These are phyloP conservation scores for Cucurbita moschata DNA, from an alignment of 306 rosid species.

Conservation along the genomic window DNA sequence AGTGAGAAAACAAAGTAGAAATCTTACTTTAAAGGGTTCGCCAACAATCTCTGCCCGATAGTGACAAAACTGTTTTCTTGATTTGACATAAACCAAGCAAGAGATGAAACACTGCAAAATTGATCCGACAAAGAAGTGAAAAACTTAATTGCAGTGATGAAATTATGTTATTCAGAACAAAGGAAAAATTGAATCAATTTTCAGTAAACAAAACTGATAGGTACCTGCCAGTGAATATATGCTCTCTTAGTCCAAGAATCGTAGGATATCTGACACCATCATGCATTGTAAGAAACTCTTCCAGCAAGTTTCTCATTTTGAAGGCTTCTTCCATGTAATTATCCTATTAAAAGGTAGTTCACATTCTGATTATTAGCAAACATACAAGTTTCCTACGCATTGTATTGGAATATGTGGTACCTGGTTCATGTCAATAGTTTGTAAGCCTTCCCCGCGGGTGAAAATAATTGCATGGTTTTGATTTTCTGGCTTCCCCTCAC, in stretches of 20 bases:
- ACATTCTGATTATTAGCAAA: slow-evolving; percentile 6
- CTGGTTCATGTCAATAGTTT: slow-evolving; percentile 98
- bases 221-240: slow-evolving; percentile 95
- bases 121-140: slow-evolving; percentile 3
- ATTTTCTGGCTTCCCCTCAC: slow-evolving; percentile 97
- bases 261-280: slow-evolving; percentile 67
- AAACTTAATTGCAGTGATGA: not conserved
- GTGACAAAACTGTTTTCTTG: slow-evolving; percentile 95
- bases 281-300: slow-evolving; percentile 56
- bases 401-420: slow-evolving; percentile 13
- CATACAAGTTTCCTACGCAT: not conserved
- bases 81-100: slow-evolving; percentile 97
- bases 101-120: slow-evolving; percentile 87
- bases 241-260: slow-evolving; percentile 94
- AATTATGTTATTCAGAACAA: slow-evolving; percentile 9
- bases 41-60: slow-evolving; percentile 89
- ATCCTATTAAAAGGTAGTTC: slow-evolving; percentile 42
- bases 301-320: slow-evolving; percentile 92
- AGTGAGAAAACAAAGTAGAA: not conserved
- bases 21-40: slow-evolving; percentile 72
- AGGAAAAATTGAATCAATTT: slow-evolving; percentile 2
- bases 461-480: slow-evolving; percentile 97
- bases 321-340: slow-evolving; percentile 96
- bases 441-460: slow-evolving; percentile 97
- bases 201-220: slow-evolving; percentile 11